These are phyloP conservation scores for Ceratocystis ficicola DNA, from an alignment of 2,329 filamentous ascomycete species.

Conservation along the genomic window DNA sequence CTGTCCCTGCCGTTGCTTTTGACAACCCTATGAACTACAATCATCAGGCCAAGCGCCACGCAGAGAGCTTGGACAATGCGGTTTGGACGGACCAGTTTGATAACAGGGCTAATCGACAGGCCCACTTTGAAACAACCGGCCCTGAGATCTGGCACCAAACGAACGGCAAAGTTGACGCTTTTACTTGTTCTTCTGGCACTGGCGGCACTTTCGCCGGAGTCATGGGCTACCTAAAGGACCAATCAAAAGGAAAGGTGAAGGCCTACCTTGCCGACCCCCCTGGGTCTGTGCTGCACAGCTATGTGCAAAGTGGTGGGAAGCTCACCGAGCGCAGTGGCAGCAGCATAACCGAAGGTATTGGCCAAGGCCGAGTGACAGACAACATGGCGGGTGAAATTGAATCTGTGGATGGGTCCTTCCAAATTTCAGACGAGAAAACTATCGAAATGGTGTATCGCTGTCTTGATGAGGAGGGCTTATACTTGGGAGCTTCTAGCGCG, in stretches of 20 bases:
- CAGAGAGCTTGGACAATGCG: constrained; percentile 72
- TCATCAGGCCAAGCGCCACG: constrained; percentile 83
- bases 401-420: constrained; percentile 70
- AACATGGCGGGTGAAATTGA: constrained; percentile 78
- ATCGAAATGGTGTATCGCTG: constrained; percentile 97
- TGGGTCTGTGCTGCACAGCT: constrained; percentile 83
- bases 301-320: constrained; percentile 74
- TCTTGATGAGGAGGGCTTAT: constrained; percentile 88
- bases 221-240: constrained; percentile 79
- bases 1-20: constrained; percentile 89
- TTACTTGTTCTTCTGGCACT: constrained; percentile 90
- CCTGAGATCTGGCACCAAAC: constrained; percentile 97
- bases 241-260: constrained; percentile 65
- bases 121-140: constrained; percentile 92
- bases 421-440: constrained; percentile 82
- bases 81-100: constrained; percentile 99
- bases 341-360: constrained; percentile 95
- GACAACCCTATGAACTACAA: constrained; percentile 97
- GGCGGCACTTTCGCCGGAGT: constrained; percentile 81
- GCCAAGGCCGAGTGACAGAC: constrained; percentile 91
- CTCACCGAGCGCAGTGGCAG: constrained; percentile 69
- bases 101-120: constrained; percentile 83
- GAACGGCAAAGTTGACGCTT: constrained; percentile 71
- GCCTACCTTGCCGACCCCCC: constrained; percentile 87
- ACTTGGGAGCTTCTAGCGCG: constrained; percentile 84